Conservation (phyloP, 176 grass and related monocot species). For the Elymus sibiricus region DNA sequence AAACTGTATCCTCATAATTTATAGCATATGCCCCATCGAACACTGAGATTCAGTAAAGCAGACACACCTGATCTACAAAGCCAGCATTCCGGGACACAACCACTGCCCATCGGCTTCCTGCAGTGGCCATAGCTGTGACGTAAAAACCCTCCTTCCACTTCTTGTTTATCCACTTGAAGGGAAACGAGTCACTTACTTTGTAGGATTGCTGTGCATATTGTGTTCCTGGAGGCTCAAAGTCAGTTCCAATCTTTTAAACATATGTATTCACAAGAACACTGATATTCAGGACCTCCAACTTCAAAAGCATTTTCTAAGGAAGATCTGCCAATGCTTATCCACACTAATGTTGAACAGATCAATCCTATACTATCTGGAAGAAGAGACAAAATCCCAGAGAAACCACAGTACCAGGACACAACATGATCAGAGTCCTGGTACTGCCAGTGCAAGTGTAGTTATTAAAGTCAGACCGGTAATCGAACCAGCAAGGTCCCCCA, state of each 20-base stretch:
- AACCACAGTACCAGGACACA: not conserved
- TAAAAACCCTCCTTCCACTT: conserved; percentile 94
- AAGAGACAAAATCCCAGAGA: not conserved
- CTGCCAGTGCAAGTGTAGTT: conserved; percentile 4
- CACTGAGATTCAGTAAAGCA: conserved; percentile 5
- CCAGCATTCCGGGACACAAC: conserved; percentile 93
- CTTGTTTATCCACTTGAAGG: conserved; percentile 99
- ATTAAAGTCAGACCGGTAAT: not conserved
- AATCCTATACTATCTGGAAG: not conserved
- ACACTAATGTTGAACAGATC: not conserved
- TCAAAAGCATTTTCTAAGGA: conserved; percentile 10
- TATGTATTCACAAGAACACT: conserved; percentile 15
- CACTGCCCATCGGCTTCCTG: conserved; percentile 80
- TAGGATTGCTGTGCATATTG: conserved; percentile 94
- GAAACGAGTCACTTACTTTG: conserved; percentile 93
- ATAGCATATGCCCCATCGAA: not conserved
- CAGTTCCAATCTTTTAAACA: conserved; percentile 17
- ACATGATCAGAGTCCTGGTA: not conserved
- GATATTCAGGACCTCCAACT: conserved; percentile 5
- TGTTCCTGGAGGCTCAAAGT: conserved; percentile 58
- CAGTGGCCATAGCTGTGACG: conserved; percentile 89
- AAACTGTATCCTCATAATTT: not conserved
- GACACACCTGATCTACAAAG: conserved; percentile 68
- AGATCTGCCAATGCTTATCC: not conserved
- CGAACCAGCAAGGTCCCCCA: not conserved